Percentiles rank a stretch among this genome's conserved stretches.
These are phyloP conservation scores for Paecilomyces fulvus DNA, from an alignment of 2,329 filamentous ascomycete species.

Conservation along the genomic window DNA sequence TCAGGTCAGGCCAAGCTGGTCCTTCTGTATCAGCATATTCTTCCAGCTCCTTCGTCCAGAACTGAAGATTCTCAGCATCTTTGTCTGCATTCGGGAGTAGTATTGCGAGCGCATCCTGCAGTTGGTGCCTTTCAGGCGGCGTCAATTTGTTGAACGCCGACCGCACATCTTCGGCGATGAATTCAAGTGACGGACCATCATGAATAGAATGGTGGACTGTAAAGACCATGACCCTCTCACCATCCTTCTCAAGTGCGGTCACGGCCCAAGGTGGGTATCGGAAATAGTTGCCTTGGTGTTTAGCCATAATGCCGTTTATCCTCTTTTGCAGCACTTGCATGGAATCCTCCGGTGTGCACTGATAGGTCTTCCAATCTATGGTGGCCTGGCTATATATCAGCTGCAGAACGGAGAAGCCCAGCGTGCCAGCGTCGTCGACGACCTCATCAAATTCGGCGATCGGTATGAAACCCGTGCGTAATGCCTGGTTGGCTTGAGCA, in stretches of 20 bases:
- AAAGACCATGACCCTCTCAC: slow-evolving; percentile 23
- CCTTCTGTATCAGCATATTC: slow-evolving; percentile 15
- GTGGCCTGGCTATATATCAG: slow-evolving; percentile 16
- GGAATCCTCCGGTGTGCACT: slow-evolving; percentile 10
- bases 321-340: slow-evolving; percentile 8
- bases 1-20: slow-evolving; percentile 20
- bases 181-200: slow-evolving; percentile 23
- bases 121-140: slow-evolving; percentile 15
- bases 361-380: slow-evolving; percentile 17
- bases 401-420: slow-evolving; percentile 19
- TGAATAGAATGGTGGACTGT: slow-evolving; percentile 28
- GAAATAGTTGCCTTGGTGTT: slow-evolving; percentile 21
- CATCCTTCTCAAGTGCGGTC: slow-evolving; percentile 20
- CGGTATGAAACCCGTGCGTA: slow-evolving; percentile 30
- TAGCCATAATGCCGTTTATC: slow-evolving; percentile 15
- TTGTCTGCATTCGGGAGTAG: slow-evolving; percentile 11
- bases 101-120: slow-evolving; percentile 18
- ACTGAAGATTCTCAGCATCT: slow-evolving; percentile 9
- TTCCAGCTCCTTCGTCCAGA: slow-evolving; percentile 18
- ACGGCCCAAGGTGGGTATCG: slow-evolving; percentile 29
- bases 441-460: slow-evolving; percentile 13
- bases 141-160: slow-evolving; percentile 13
- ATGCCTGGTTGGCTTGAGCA: slow-evolving; percentile 22
- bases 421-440: neutral
- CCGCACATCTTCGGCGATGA: slow-evolving; percentile 19